Percentiles rank a stretch among this genome's conserved stretches.
Conservation (phyloP, 257 asterid genomes). For the Solanum ossicruentum region DNA sequence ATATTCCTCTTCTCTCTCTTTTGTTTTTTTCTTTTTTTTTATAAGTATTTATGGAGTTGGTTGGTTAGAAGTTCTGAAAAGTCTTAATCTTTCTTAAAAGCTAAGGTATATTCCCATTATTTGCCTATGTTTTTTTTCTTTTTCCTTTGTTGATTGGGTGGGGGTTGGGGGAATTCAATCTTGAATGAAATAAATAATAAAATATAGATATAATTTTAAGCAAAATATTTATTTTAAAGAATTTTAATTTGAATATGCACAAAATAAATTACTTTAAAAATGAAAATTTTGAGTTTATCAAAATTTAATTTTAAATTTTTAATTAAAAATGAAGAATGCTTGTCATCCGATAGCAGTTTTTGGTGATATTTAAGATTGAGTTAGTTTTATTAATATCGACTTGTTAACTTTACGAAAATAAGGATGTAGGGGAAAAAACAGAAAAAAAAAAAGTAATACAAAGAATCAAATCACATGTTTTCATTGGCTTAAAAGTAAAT, state of each 20-base stretch:
- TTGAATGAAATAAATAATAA: no score
- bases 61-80: not conserved
- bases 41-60: not conserved
- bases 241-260: not conserved
- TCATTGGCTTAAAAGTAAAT: not conserved
- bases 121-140: not conserved
- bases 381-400: not conserved
- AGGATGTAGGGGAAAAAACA: not conserved
- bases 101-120: not conserved
- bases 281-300: not conserved
- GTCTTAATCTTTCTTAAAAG: not conserved
- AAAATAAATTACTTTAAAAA: not conserved
- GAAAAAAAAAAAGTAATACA: not conserved
- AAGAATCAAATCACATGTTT: not conserved
- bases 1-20: not conserved
- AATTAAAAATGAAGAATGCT: not conserved
- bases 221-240: no score
- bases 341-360: not conserved
- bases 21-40: not conserved
- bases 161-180: no score
- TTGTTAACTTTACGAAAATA: not conserved
- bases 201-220: no score
- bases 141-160: not conserved
- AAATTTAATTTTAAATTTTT: fast-evolving
- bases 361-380: not conserved